These are phyloP conservation scores for Glonium stellatum DNA, from an alignment of 495 filamentous ascomycete genomes.

Conservation along the genomic window DNA sequence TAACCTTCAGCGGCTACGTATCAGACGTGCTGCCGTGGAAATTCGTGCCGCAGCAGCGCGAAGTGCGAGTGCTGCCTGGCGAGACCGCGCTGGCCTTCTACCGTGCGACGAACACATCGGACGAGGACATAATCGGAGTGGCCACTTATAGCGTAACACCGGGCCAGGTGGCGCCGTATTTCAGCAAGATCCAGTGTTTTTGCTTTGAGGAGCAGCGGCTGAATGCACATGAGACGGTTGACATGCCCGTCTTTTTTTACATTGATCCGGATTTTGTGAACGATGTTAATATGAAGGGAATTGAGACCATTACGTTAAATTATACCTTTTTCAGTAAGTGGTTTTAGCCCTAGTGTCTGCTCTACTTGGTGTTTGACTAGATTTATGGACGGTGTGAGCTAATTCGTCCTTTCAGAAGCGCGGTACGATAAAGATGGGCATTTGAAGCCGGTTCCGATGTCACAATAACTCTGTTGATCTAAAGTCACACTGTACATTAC, in stretches of 20 bases:
- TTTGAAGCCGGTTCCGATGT: slow-evolving; percentile 33
- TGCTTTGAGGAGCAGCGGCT: slow-evolving; percentile 97
- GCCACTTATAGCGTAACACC: slow-evolving; percentile 97
- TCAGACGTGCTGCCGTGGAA: slow-evolving; percentile 97
- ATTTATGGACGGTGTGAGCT: not conserved
- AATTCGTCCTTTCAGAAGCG: slow-evolving; percentile 28
- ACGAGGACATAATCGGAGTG: slow-evolving; percentile 91
- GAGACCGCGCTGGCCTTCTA: slow-evolving; percentile 98
- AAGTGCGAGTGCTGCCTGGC: slow-evolving; percentile 89
- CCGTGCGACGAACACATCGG: slow-evolving; percentile 85
- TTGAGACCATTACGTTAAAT: slow-evolving; percentile 88
- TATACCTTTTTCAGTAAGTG: slow-evolving; percentile 98
- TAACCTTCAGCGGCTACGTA: slow-evolving; percentile 92
- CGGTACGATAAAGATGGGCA: slow-evolving; percentile 41
- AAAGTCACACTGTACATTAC: not conserved
- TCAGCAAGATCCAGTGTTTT: slow-evolving; percentile 99
- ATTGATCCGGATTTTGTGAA: slow-evolving; percentile 92
- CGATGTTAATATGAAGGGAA: slow-evolving; percentile 84
- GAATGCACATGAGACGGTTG: slow-evolving; percentile 91
- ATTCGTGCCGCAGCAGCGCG: slow-evolving; percentile 92
- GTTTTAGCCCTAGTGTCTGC: not conserved
- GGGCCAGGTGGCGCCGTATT: slow-evolving; percentile 92
- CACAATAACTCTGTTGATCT: not conserved
- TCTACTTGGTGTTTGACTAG: not conserved
- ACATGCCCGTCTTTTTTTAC: slow-evolving; percentile 99